Conservation (phyloP, 257 asterid species). For the Ballota nigra region DNA sequence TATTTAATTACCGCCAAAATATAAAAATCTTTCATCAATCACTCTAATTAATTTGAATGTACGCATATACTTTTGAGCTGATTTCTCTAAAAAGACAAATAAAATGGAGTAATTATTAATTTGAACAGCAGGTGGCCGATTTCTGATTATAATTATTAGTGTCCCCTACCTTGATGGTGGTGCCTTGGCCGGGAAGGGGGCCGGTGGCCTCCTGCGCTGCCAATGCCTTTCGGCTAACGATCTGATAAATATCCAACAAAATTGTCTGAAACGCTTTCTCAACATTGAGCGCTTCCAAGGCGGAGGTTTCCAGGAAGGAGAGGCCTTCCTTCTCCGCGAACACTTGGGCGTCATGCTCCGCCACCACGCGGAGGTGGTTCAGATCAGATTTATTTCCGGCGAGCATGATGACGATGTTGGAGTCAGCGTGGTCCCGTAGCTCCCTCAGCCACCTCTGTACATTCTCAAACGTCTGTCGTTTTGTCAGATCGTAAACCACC, state of each 20-base stretch:
- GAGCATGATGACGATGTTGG: slow-evolving; percentile 48
- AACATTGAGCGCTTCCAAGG: slow-evolving; percentile 41
- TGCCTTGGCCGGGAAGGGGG: slow-evolving; percentile 38
- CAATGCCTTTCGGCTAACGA: slow-evolving; percentile 43
- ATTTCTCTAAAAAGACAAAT: too few species aligned
- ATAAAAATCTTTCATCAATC: background rate
- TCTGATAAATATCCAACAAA: slow-evolving; percentile 42
- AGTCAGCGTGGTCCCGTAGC: slow-evolving; percentile 40
- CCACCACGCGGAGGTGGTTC: slow-evolving; percentile 41
- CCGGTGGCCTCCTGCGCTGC: slow-evolving; percentile 41
- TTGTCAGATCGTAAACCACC: slow-evolving; percentile 44
- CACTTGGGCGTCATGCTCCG: slow-evolving; percentile 35
- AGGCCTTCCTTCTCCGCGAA: slow-evolving; percentile 45
- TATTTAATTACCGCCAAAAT: background rate
- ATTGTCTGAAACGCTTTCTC: slow-evolving; percentile 47
- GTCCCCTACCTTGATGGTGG: slow-evolving; percentile 42
- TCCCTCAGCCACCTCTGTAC: slow-evolving; percentile 46
- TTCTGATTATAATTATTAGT: slow-evolving; percentile 21
- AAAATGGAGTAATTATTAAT: background rate
- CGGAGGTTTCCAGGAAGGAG: slow-evolving; percentile 49
- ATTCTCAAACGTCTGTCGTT: slow-evolving; percentile 40
- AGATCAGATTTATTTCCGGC: slow-evolving; percentile 45
- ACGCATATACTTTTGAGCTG: too few species aligned
- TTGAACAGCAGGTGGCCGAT: slow-evolving; percentile 37
- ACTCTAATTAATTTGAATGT: background rate